Percentiles rank a stretch among this genome's conserved stretches.
Conservation (phyloP, 2,329 filamentous ascomycete genomes). For the Salinomyces thailandicus region DNA sequence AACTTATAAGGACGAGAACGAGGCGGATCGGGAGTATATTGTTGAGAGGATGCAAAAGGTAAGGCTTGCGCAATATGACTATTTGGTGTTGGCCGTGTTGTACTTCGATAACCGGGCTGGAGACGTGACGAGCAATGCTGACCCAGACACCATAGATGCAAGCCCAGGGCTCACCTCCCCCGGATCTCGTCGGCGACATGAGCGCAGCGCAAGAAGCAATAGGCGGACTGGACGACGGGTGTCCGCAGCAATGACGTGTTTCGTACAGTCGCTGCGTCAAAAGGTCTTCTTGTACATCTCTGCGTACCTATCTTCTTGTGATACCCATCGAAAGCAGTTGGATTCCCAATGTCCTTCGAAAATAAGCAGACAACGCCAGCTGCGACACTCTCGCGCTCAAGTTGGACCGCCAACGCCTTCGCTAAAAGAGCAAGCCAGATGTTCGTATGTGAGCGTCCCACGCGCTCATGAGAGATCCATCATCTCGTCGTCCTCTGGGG, state of each 20-base stretch:
- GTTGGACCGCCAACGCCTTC: conserved; percentile 5
- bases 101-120: neutral
- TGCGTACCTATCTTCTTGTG: conserved; percentile 11
- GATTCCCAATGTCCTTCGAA: too few species aligned
- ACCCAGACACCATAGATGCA: conserved; percentile 71
- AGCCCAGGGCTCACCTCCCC: conserved; percentile 79
- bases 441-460: neutral
- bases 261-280: neutral
- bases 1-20: conserved; percentile 71
- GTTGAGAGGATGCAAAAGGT: conserved; percentile 98
- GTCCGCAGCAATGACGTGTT: conserved; percentile 46
- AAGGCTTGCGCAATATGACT: conserved; percentile 26
- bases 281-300: conserved; percentile 6
- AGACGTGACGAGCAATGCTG: neutral
- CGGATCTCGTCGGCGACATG: conserved; percentile 86
- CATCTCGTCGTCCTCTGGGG: conserved; percentile 1
- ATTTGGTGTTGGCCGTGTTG: too few species aligned
- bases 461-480: conserved; percentile 8
- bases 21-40: conserved; percentile 77
- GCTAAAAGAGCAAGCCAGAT: conserved; percentile 3
- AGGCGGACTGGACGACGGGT: conserved; percentile 47
- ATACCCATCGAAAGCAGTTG: conserved; percentile 14
- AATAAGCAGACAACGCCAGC: too few species aligned
- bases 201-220: conserved; percentile 63
- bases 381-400: neutral